These are phyloP conservation scores for Aspergillus intermedius DNA, from an alignment of 2,329 filamentous ascomycete genomes.

Conservation along the genomic window DNA sequence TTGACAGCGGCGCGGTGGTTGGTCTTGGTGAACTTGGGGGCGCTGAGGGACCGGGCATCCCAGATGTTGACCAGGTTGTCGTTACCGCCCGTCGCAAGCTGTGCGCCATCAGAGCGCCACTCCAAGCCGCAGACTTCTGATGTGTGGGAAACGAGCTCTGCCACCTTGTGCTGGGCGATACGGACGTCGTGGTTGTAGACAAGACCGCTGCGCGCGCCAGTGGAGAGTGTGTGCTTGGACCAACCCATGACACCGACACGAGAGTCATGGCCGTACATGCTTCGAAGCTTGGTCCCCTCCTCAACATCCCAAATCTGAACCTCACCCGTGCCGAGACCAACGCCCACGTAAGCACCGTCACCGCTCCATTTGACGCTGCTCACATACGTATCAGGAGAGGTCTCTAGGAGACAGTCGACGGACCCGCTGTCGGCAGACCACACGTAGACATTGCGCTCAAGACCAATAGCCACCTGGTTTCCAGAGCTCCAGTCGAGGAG, in stretches of 20 bases:
- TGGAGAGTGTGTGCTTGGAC: slow-evolving; percentile 97
- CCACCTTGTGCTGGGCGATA: slow-evolving; percentile 94
- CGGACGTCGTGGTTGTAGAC: slow-evolving; percentile 99
- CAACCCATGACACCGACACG: slow-evolving; percentile 97
- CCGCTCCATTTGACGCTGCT: slow-evolving; percentile 99
- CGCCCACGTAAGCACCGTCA: slow-evolving; percentile 91
- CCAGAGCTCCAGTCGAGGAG: slow-evolving; percentile 95
- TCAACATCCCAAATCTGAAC: slow-evolving; percentile 99
- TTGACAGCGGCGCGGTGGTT: slow-evolving; percentile 99
- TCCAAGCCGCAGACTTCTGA: slow-evolving; percentile 97
- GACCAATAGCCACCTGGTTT: slow-evolving; percentile 95
- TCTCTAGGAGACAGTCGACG: slow-evolving; percentile 84
- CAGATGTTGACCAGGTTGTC: slow-evolving; percentile 99
- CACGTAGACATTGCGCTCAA: slow-evolving; percentile 95
- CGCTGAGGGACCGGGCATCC: slow-evolving; percentile 87
- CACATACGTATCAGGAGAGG: slow-evolving; percentile 83
- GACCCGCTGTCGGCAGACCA: slow-evolving; percentile 94
- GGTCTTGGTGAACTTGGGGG: slow-evolving; percentile 98
- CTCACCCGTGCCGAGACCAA: slow-evolving; percentile 89
- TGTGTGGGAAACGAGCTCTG: slow-evolving; percentile 93
- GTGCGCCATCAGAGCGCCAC: slow-evolving; percentile 92
- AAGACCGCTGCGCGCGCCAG: slow-evolving; percentile 85
- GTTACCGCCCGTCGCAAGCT: slow-evolving; percentile 95
- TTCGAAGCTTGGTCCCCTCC: slow-evolving; percentile 89
- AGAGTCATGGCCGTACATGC: slow-evolving; percentile 96